Evolutionary conservation across 2,329 filamentous ascomycete genomes (phyloP).

Genomic region (Diplodia seriata): DNA sequence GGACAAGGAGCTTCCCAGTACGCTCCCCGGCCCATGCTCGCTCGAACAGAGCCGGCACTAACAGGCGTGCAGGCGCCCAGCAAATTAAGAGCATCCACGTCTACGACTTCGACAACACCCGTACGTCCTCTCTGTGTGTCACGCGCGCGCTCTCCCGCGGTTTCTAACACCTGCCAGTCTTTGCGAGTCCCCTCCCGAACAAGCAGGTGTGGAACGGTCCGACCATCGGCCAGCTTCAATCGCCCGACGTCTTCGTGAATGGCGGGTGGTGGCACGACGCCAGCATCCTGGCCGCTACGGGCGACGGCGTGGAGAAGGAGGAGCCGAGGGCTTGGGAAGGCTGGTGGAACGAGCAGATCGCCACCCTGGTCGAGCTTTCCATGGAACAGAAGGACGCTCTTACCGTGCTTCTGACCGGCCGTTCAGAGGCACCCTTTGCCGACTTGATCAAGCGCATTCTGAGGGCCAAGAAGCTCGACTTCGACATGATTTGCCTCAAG

Average conservation of each 20-base stretch:
- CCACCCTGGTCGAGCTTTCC: conserved; percentile 78
- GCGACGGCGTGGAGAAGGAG: conserved; percentile 80
- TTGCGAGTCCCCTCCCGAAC: conserved; percentile 89
- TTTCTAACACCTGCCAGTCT: conserved; percentile 64
- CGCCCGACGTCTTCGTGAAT: conserved; percentile 76
- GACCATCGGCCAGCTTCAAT: conserved; percentile 78
- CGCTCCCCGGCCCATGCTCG: conserved; percentile 35
- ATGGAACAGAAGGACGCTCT: conserved; percentile 85
- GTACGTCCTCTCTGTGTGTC: conserved; percentile 57
- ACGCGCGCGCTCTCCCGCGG: conserved; percentile 13
- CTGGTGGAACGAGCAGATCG: conserved; percentile 96
- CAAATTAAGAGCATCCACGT: conserved; percentile 83
- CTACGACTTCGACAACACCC: conserved; percentile 97
- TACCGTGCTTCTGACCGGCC: conserved; percentile 85
- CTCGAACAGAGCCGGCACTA: conserved; percentile 16
- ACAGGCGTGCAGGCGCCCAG: conserved; percentile 59
- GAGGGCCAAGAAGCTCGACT: conserved; percentile 76
- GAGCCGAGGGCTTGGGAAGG: conserved; percentile 85
- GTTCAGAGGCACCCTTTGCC: conserved; percentile 77
- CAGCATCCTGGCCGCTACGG: conserved; percentile 83
- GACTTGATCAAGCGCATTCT: conserved; percentile 83
- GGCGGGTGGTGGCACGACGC: conserved; percentile 98
- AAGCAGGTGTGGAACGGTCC: conserved; percentile 81
- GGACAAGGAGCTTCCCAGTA: conserved; percentile 73
- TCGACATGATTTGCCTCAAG: conserved; percentile 89